Evolutionary conservation across 768 basidiomycete genomes (phyloP).

Genomic region (Gloeopeniophorella convolvens): DNA sequence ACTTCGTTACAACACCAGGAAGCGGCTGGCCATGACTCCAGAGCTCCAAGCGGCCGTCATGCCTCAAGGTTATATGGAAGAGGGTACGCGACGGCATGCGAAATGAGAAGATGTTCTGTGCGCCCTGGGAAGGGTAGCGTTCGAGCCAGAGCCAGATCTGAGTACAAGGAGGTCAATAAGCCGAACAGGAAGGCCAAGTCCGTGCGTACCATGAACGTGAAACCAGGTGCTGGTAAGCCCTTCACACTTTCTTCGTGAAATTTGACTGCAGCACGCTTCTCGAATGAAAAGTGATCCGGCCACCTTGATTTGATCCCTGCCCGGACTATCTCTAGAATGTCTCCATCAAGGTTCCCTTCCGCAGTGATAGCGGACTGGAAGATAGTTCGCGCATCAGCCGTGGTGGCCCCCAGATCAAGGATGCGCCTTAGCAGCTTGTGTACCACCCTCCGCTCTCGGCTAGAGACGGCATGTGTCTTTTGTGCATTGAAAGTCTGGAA

Average conservation of each 20-base stretch:
- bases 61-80: constrained; percentile 42
- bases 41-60: constrained; percentile 53
- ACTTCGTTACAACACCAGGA: constrained; percentile 38
- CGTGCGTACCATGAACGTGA: constrained; percentile 60
- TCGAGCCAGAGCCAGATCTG: constrained; percentile 49
- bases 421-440: constrained; percentile 61
- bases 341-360: constrained; percentile 48
- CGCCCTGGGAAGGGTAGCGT: constrained; percentile 30
- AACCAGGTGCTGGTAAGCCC: constrained; percentile 53
- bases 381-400: constrained; percentile 54
- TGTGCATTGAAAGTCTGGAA: constrained; percentile 41
- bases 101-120: constrained; percentile 34
- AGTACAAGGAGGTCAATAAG: constrained; percentile 20
- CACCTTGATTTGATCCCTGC: constrained; percentile 68
- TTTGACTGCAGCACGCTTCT: constrained; percentile 45
- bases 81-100: constrained; percentile 28
- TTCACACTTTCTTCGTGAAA: constrained; percentile 42
- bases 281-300: constrained; percentile 73
- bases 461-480: constrained; percentile 25
- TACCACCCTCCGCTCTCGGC: constrained; percentile 48
- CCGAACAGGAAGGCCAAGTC: constrained; percentile 13
- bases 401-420: constrained; percentile 68
- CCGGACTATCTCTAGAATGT: constrained; percentile 65
- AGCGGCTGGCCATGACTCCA: constrained; percentile 35
- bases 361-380: constrained; percentile 50